Conservation (phyloP, 192 early-diverging fungal genomes). For the Coemansia sp. region DNA sequence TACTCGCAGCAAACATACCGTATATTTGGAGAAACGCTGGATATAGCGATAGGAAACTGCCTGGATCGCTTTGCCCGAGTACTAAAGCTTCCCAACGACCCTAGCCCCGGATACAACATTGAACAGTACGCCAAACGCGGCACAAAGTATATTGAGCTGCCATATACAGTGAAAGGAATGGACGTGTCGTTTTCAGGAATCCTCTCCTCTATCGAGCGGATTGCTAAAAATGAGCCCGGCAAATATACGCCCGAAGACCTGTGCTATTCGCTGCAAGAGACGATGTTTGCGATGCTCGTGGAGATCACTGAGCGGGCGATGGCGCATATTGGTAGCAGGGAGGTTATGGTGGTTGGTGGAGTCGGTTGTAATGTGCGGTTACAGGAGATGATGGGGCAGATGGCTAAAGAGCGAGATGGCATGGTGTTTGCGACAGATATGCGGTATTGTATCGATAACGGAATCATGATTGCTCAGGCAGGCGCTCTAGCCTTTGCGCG, state of each 20-base stretch:
- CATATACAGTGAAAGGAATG: slow-evolving; percentile 99
- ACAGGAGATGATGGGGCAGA: slow-evolving; percentile 97
- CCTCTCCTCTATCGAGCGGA: slow-evolving; percentile 80
- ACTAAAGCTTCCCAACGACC: slow-evolving; percentile 90
- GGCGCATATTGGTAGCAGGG: slow-evolving; percentile 89
- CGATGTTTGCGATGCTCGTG: slow-evolving; percentile 98
- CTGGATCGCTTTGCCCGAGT: slow-evolving; percentile 96
- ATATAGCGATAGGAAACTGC: slow-evolving; percentile 98
- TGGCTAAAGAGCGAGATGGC: slow-evolving; percentile 85
- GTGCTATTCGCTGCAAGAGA: slow-evolving; percentile 98
- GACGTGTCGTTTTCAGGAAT: slow-evolving; percentile 97
- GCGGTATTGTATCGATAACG: slow-evolving; percentile 96
- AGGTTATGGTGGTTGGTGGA: slow-evolving; percentile 95
- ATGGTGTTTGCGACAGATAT: slow-evolving; percentile 96
- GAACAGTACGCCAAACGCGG: slow-evolving; percentile 95
- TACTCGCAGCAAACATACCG: slow-evolving; percentile 90
- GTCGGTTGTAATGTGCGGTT: slow-evolving; percentile 94
- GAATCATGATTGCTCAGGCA: slow-evolving; percentile 99
- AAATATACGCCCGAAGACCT: slow-evolving; percentile 78
- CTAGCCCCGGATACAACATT: slow-evolving; percentile 97
- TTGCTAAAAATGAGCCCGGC: slow-evolving; percentile 61
- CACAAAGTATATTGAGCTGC: slow-evolving; percentile 79
- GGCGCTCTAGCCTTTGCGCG: slow-evolving; percentile 81
- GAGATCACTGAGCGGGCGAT: slow-evolving; percentile 98
- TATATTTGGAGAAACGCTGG: slow-evolving; percentile 98